Percentiles rank a stretch among this genome's conserved stretches.
These are phyloP conservation scores for Phytophthora fragariaefolia DNA, from an alignment of 352 stramenopile genomes.

Conservation along the genomic window DNA sequence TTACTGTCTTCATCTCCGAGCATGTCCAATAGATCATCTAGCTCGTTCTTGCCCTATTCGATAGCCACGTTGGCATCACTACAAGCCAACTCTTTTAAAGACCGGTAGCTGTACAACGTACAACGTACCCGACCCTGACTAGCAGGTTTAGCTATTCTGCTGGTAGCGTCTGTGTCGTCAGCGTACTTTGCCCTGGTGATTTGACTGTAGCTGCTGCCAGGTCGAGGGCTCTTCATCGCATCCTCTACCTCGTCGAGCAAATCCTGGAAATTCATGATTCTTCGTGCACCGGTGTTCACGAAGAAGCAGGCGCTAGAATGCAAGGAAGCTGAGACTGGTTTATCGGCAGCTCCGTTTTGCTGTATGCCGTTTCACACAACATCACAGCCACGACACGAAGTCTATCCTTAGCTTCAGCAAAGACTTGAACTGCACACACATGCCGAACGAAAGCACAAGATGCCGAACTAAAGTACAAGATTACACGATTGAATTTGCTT, in stretches of 20 bases:
- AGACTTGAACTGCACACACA: not conserved
- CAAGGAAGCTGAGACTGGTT: not conserved
- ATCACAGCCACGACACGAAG: not conserved
- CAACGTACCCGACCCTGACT: conserved; percentile 26
- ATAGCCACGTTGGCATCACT: not conserved
- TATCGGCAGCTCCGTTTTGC: conserved; percentile 19
- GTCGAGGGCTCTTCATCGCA: conserved; percentile 53
- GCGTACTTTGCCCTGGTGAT: conserved; percentile 15
- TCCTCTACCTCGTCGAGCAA: conserved; percentile 77
- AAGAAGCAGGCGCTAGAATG: not conserved
- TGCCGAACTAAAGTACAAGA: not conserved
- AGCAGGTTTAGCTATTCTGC: conserved; percentile 17
- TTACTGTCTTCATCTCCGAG: conserved; percentile 53
- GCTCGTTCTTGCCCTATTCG: conserved; percentile 49
- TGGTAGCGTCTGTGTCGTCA: conserved; percentile 1
- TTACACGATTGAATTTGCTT: conserved; percentile 21
- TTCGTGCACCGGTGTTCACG: not conserved
- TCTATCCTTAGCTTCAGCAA: conserved; percentile 30
- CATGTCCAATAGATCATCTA: conserved; percentile 82
- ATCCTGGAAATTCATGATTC: conserved; percentile 73
- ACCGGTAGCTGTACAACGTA: not conserved
- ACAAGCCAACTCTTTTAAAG: not conserved
- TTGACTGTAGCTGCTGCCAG: conserved; percentile 17
- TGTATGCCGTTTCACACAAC: conserved; percentile 17
- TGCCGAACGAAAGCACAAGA: not conserved